phyloP scores from a whole-genome alignment of 2,329 filamentous ascomycete species.

The Trichoderma citrinoviride region DNA sequence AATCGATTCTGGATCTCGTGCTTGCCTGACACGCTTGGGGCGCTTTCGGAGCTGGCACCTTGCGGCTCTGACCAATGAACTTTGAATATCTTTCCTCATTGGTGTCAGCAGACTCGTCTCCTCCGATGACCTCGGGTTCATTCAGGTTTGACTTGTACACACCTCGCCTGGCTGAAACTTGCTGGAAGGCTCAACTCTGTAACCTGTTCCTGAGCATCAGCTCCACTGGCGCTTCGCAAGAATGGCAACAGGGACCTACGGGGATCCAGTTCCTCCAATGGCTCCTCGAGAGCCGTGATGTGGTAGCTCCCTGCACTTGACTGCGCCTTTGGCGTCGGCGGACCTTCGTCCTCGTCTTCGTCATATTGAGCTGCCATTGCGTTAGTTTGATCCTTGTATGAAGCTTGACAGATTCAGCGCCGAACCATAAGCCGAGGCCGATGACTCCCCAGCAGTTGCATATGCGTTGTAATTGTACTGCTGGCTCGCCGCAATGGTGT shows the following conservation, averaged over 20 bases:
- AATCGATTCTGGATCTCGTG: slow-evolving; percentile 37
- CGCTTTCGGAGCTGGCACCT: slow-evolving; percentile 37
- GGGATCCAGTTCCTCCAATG: slow-evolving; percentile 35
- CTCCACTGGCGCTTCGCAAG: background rate
- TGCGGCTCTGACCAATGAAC: slow-evolving; percentile 54
- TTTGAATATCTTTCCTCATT: slow-evolving; percentile 49
- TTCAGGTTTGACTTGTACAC: slow-evolving; percentile 19
- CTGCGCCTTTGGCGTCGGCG: slow-evolving; percentile 26
- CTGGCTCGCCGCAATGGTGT: slow-evolving; percentile 25
- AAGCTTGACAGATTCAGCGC: background rate
- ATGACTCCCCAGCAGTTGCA: slow-evolving; percentile 22
- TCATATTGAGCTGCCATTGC: slow-evolving; percentile 22
- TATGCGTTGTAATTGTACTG: slow-evolving; percentile 25
- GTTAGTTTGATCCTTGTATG: background rate
- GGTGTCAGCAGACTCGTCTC: background rate
- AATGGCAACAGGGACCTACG: slow-evolving; percentile 31
- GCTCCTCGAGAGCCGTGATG: slow-evolving; percentile 18
- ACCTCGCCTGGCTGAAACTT: slow-evolving; percentile 45
- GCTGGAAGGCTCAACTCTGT: slow-evolving; percentile 39
- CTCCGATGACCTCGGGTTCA: too few relatives aligned
- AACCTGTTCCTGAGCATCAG: slow-evolving; percentile 34
- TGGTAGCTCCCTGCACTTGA: slow-evolving; percentile 19
- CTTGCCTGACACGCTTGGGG: slow-evolving; percentile 35
- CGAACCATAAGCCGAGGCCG: slow-evolving; percentile 26
- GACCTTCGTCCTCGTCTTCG: slow-evolving; percentile 31